Conservation (phyloP, 176 grass and related monocot species). For the Oryza coarctata region DNA sequence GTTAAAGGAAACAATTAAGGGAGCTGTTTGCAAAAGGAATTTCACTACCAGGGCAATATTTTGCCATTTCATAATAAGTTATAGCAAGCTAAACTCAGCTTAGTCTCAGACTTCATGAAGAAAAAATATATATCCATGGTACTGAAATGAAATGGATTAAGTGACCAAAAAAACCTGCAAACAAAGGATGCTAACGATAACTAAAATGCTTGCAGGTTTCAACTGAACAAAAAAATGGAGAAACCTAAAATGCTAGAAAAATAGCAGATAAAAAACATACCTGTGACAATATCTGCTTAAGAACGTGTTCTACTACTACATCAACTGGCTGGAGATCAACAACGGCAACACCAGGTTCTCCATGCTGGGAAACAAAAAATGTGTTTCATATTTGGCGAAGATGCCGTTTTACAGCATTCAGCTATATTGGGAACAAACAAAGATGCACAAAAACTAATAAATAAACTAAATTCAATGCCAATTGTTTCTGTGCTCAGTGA, state of each 20-base stretch:
- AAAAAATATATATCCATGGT: not conserved
- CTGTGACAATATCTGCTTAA: conserved; percentile 83
- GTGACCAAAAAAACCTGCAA: not conserved
- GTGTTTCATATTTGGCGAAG: not conserved
- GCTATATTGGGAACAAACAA: conserved; percentile 34
- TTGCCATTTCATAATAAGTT: too few relatives aligned
- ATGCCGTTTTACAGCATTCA: conserved; percentile 2
- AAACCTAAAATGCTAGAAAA: conserved; percentile 31
- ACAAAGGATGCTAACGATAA: too few relatives aligned
- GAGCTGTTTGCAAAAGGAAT: not conserved
- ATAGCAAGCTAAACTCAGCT: too few relatives aligned
- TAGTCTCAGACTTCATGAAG: not conserved
- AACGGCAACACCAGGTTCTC: conserved; percentile 93
- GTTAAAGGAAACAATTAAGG: not conserved
- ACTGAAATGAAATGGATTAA: not conserved
- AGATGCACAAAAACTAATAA: conserved; percentile 23
- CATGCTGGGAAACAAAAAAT: conserved; percentile 67
- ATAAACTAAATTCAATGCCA: conserved; percentile 4
- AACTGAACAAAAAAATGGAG: conserved; percentile 4
- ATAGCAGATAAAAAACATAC: conserved; percentile 37
- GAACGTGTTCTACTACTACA: conserved; percentile 89
- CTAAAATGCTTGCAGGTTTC: conserved; percentile 1
- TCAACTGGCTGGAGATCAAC: conserved; percentile 87
- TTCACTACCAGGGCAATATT: not conserved
- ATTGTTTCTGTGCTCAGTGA: conserved; percentile 10